Base-by-base conservation (phyloP, 306 rosid genomes). In the Rosa chinensis region DNA sequence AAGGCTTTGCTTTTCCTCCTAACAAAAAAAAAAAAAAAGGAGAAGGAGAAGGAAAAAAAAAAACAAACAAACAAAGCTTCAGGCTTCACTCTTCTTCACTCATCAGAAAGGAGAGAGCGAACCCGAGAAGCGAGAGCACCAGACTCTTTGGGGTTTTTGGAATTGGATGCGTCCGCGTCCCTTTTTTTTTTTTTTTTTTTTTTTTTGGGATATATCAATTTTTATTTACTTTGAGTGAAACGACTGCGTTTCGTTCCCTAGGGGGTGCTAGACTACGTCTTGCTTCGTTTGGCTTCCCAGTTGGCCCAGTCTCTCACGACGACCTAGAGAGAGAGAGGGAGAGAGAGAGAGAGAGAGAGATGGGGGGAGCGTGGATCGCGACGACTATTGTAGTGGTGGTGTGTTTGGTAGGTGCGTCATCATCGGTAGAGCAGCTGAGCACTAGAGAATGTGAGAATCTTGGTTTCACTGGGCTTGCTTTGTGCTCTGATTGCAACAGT, bases 401-500 rank as follows among this genome's bases (percentile, higher is more conserved):
- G 13, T 58, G 32, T 58, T 45, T 58, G 13, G 48, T 74, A 28
- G 37, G 45, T 80, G 11, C 78, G 4, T 58, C 63, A 69, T 55
- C 76, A 81, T 75, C 77, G 4, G 32, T 81, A 82, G 95, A 88
- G 75, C 90, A 87, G 73, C 83, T 91, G 72, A 89, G 94, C 81
- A 82, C 93, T 10, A 87, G 93, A 79, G 93, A 94, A 84, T 94
- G 97, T 78, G 99, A 94, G 82, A 80, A 89, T 79, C 93, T 94
- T n/a, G 97, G 99, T 47, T 94, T 91, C 81, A 81, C 94, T 6
- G 98, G 97, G 25, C 95, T 95, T 66, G 98, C 97, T 70, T 72
- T 92, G 70, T 95, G 99, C 86, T 92, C 99, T 11, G 98, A 91
- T 79, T 95, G 99, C 80, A 82, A 90, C 72, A 88, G 93, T 74